phyloP scores from a whole-genome alignment of 2,329 filamentous ascomycete species.

The Fusarium hainanense region DNA sequence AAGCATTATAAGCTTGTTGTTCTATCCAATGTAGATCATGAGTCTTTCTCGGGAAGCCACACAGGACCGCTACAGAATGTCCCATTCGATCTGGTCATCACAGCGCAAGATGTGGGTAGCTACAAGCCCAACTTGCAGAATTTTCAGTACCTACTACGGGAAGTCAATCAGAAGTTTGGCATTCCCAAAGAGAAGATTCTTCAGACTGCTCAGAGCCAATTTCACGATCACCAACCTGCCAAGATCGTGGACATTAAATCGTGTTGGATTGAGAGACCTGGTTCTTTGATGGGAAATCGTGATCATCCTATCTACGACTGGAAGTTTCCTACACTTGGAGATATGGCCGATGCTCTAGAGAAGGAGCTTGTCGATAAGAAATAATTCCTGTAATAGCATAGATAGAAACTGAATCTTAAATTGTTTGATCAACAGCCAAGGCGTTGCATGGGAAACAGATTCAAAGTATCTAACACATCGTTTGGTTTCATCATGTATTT shows the following conservation, averaged over 20 bases:
- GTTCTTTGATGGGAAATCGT: constrained; percentile 54
- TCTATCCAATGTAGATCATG: constrained; percentile 67
- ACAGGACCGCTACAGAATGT: constrained; percentile 60
- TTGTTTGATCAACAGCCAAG: not conserved
- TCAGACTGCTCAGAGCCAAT: constrained; percentile 76
- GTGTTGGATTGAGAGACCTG: constrained; percentile 70
- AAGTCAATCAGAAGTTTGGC: constrained; percentile 65
- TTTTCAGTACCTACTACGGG: constrained; percentile 71
- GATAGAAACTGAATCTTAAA: not conserved
- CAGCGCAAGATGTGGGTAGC: constrained; percentile 75
- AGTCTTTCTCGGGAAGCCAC: constrained; percentile 59
- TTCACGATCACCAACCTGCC: constrained; percentile 76
- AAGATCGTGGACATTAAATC: constrained; percentile 66
- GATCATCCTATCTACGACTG: constrained; percentile 62
- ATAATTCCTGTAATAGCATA: not conserved
- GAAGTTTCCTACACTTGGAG: constrained; percentile 67
- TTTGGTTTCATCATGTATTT: not conserved
- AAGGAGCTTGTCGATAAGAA: constrained; percentile 26
- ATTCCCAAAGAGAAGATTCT: constrained; percentile 66
- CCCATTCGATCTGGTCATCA: constrained; percentile 71
- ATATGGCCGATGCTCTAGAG: constrained; percentile 64
- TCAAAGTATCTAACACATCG: not conserved
- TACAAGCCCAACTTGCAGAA: constrained; percentile 77
- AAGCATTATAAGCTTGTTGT: constrained; percentile 68
- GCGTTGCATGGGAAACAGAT: not conserved